Base-by-base conservation (phyloP, 1,284 basidiomycete genomes). In the Tylopilus sp. region DNA sequence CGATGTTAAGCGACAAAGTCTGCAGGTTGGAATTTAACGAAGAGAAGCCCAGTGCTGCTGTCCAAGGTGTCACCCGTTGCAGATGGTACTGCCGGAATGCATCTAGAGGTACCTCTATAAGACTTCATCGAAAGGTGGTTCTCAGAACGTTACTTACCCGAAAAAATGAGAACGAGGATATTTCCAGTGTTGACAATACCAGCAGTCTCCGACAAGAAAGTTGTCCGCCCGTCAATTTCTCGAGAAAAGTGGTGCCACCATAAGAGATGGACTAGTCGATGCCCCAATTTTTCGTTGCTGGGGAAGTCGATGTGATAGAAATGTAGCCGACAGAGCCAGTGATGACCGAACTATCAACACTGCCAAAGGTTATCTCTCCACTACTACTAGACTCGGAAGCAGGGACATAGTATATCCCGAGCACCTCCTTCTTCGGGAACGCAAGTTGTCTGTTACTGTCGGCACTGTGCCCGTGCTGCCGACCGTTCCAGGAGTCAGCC, bases 1-100 rank as follows among this genome's bases (percentile, higher is more conserved):
- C 71, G 43, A 77, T 69, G 31, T 60, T 15, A 36, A 59, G 60
- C 9, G 33, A 25, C n/a, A 60, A 19, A 0, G 35, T 3, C 38
- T 53, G 1, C 45, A 59, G 9, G 1, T 13, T 29, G 12, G 2
- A 2, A 23, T 54, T 67, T 69, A 53, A 79, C 58, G 31, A 49
- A 67, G 34, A 78, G 68, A 21, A 79, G 65, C 13, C 74, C 74
- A 0, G 74, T 77, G 2, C 61, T 52, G 5, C 54, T 46, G 23
- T 85, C 82, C 13, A 61, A 7, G 12, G 61, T 70, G n/a, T 64
- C 81, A 19, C 81, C 81, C 5, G 81, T 85, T 9, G 71, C 70
- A 8, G 59, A 40, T 71, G 54, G 65, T 86, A 86, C 21, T 58
- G 54, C 40, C 64, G 54, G 68, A 78, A 82, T 3, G 77, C 81